Evolutionary conservation across 2,329 filamentous ascomycete species (phyloP), one percentile per base, ranked within the genome.

Genomic region (Fusarium sp.): DNA sequence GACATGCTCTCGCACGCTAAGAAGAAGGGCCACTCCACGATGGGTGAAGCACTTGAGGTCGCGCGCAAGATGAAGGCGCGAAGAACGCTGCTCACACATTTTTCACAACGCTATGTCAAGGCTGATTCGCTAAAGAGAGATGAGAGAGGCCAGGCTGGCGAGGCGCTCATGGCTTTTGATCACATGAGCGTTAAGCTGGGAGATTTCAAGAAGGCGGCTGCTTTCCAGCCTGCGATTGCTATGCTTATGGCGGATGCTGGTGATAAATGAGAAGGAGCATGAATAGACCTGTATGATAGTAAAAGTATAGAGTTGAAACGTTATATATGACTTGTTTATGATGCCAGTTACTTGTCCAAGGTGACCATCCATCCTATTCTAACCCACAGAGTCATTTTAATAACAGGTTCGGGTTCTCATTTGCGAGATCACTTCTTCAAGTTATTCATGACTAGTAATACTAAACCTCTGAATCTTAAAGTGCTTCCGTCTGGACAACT

Each of bases 31-130:
- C 96, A 99, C 83, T 93, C 89, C 41, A 99, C 96, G 12, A 93
- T 94, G 68, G 88, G 88, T 17, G 96, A 99, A 83, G 96, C 96
- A 2, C 87, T 99, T 6, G 86, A 85, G 46, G 88, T 98, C 6
- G 95, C 92, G 3, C 86, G 87, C 15, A 82, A 85, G 48, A 99
- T 99, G 96, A 81, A 87, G 32, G 96, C 95, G 0, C 89, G 91
- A 70, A 87, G 93, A 18, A 91, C 96, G 18, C 83, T 99, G 60
- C 86, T 99, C 52, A 99, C 96, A 11, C 96, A 99, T 80, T 99
- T 99, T 82, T 95, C 91, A 60, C 96, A 99, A 83, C 88, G 96
- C 11, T 99, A 99, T 80, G 92, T 93, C 76, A 95, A 95, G 81
- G 64, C 77, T 15, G 79, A 80, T 32, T 77, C 78, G 46, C 66